Evolutionary conservation across 2,329 filamentous ascomycete species (phyloP).

Genomic region (Zasmidium angulare): DNA sequence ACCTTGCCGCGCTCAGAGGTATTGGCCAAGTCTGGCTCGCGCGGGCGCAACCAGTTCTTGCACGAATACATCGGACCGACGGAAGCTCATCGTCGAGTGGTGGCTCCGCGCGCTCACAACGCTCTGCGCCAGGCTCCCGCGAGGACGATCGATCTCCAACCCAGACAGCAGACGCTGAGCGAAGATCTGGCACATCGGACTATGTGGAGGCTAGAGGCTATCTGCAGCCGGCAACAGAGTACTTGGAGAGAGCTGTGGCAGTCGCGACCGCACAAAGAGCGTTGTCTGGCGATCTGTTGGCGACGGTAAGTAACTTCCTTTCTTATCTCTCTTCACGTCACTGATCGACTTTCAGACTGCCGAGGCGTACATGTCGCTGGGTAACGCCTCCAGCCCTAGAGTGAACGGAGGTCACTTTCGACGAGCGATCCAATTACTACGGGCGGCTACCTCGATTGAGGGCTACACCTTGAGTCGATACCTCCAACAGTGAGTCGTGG

Average conservation of each 20-base stretch:
- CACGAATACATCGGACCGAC: constrained; percentile 50
- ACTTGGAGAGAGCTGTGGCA: constrained; percentile 49
- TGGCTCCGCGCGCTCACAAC: constrained; percentile 32
- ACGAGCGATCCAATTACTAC: constrained; percentile 48
- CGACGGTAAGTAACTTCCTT: constrained; percentile 38
- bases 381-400: constrained; percentile 49
- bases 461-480: constrained; percentile 46
- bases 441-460: constrained; percentile 42
- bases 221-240: constrained; percentile 53
- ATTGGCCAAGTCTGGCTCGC: constrained; percentile 53
- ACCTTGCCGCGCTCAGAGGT: constrained; percentile 47
- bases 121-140: constrained; percentile 30
- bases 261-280: constrained; percentile 41
- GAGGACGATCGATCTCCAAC: constrained; percentile 27
- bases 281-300: constrained; percentile 45
- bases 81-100: constrained; percentile 40
- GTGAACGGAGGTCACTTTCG: constrained; percentile 47
- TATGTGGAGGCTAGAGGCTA: constrained; percentile 55
- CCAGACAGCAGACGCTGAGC: constrained; percentile 37
- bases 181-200: constrained; percentile 40
- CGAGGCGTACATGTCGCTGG: constrained; percentile 54
- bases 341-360: constrained; percentile 41
- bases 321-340: not conserved
- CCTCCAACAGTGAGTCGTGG: constrained; percentile 45
- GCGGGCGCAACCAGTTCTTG: constrained; percentile 51